Evolutionary conservation across 495 filamentous ascomycete species (phyloP).

Genomic region (Symbiotaphrina buchneri): DNA sequence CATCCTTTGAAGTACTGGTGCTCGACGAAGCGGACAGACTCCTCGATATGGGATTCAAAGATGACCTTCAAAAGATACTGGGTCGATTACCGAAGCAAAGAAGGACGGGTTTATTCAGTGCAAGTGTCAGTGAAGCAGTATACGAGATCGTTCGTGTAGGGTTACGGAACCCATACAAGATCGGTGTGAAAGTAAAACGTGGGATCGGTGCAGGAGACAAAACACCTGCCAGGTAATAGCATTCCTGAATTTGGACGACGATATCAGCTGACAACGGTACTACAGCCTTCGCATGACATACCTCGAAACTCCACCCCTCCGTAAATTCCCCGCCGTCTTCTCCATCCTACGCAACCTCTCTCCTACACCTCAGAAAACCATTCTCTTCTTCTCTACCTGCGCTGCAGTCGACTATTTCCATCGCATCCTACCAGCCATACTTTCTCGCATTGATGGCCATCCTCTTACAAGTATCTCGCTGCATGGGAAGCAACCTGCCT

Average conservation of each 20-base stretch:
- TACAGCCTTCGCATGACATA: conserved; percentile 72
- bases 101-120: conserved; percentile 83
- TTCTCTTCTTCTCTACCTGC: conserved; percentile 86
- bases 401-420: conserved; percentile 88
- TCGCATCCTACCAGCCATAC: conserved; percentile 41
- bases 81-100: conserved; percentile 75
- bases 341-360: conserved; percentile 45
- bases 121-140: conserved; percentile 76
- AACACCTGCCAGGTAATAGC: conserved; percentile 46
- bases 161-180: conserved; percentile 79
- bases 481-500: conserved; percentile 72
- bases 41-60: conserved; percentile 86
- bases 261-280: background rate
- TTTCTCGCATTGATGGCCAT: conserved; percentile 25
- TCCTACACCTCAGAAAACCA: conserved; percentile 60
- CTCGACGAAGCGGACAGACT: conserved; percentile 88
- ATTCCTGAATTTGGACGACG: background rate
- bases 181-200: conserved; percentile 75
- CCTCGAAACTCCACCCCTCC: conserved; percentile 42
- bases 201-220: conserved; percentile 57
- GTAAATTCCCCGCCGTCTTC: conserved; percentile 53
- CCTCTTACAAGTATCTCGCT: conserved; percentile 50
- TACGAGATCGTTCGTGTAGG: conserved; percentile 84
- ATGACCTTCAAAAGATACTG: conserved; percentile 70
- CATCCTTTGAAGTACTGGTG: conserved; percentile 74